Evolutionary conservation across 2,329 filamentous ascomycete genomes (phyloP).

Genomic region (Trichoderma guizhouense): DNA sequence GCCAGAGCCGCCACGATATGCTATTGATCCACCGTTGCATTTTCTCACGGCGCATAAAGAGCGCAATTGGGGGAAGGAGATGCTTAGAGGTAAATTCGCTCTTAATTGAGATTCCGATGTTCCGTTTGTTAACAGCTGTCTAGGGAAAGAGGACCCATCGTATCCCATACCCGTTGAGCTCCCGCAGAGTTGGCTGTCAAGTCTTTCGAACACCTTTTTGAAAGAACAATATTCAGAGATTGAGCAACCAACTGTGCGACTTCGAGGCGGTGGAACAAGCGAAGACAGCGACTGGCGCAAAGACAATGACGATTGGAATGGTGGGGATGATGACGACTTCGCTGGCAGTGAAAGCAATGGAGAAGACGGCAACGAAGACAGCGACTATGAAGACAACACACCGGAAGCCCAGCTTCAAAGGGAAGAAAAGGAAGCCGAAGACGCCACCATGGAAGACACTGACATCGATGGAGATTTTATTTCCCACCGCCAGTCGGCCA

Average conservation of each 20-base stretch:
- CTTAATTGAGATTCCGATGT: no score
- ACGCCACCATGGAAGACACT: background rate
- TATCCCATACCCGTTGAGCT: background rate
- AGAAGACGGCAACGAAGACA: background rate
- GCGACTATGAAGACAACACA: no score
- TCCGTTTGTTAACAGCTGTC: background rate
- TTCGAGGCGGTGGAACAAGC: constrained; percentile 4
- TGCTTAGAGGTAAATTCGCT: constrained; percentile 22
- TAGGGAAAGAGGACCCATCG: background rate
- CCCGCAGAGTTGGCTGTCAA: background rate
- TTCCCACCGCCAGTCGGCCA: background rate
- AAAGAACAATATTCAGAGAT: background rate
- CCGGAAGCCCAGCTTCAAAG: background rate
- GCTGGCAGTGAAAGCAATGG: background rate
- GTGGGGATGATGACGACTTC: background rate
- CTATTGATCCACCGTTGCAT: constrained; percentile 30
- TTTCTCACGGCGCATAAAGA: constrained; percentile 31
- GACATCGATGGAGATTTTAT: background rate
- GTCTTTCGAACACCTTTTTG: background rate
- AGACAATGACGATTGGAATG: background rate
- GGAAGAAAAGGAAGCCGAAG: background rate
- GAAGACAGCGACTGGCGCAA: background rate
- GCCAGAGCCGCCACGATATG: constrained; percentile 19
- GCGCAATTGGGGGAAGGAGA: constrained; percentile 31
- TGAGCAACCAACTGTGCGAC: background rate